Evolutionary conservation across 768 basidiomycete genomes (phyloP).

Genomic region (Pisolithus orientalis): DNA sequence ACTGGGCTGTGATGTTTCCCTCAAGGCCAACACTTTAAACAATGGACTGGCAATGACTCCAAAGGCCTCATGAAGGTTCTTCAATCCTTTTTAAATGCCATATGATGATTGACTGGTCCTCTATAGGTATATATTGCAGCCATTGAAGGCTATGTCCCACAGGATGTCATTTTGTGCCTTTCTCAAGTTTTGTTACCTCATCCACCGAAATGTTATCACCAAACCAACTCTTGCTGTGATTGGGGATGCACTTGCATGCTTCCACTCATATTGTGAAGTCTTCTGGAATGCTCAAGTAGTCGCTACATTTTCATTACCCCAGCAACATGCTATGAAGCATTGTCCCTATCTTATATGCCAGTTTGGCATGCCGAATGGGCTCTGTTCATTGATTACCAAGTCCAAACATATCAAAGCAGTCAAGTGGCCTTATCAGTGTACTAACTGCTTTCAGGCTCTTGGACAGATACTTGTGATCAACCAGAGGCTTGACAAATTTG

Average conservation of each 20-base stretch:
- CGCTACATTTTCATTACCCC: slow-evolving; percentile 20
- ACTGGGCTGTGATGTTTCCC: too few relatives aligned
- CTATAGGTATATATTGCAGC: background rate
- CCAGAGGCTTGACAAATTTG: slow-evolving; percentile 25
- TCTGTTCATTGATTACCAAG: slow-evolving; percentile 33
- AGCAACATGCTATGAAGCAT: slow-evolving; percentile 29
- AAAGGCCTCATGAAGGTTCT: background rate
- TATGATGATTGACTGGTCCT: background rate
- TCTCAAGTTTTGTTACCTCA: slow-evolving; percentile 28
- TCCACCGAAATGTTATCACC: slow-evolving; percentile 11
- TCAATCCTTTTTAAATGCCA: background rate
- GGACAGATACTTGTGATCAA: slow-evolving; percentile 29
- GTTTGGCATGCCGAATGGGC: slow-evolving; percentile 30
- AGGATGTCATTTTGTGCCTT: background rate
- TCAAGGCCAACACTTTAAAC: too few relatives aligned
- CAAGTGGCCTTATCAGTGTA: slow-evolving; percentile 28
- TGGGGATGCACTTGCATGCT: slow-evolving; percentile 10
- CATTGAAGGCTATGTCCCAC: background rate
- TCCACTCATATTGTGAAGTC: slow-evolving; percentile 15
- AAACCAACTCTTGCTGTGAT: slow-evolving; percentile 15
- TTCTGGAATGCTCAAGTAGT: slow-evolving; percentile 14
- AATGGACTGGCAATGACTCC: too few relatives aligned
- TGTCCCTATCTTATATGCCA: slow-evolving; percentile 18
- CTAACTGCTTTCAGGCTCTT: slow-evolving; percentile 18
- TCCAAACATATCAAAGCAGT: slow-evolving; percentile 31